These are phyloP conservation scores for Tricholoma sp. DNA, from an alignment of 768 basidiomycete genomes.

Conservation along the genomic window DNA sequence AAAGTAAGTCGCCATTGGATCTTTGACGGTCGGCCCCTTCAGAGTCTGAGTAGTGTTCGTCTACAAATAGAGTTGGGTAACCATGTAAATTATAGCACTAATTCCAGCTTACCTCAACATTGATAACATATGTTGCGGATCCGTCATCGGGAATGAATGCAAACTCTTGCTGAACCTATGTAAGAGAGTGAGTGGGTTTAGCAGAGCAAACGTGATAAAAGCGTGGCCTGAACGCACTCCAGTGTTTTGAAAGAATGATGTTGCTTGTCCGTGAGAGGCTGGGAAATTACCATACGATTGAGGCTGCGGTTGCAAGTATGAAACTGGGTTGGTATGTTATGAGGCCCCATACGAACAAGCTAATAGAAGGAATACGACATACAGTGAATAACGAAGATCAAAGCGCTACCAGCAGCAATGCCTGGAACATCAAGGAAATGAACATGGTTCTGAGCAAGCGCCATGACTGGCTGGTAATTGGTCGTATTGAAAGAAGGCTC, in stretches of 20 bases:
- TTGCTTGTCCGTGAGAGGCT: constrained; percentile 57
- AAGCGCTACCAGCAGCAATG: constrained; percentile 59
- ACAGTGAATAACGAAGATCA: constrained; percentile 90
- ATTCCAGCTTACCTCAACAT: constrained; percentile 47
- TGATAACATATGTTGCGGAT: constrained; percentile 65
- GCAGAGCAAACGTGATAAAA: neutral
- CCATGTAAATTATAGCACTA: neutral
- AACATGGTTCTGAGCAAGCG: constrained; percentile 82
- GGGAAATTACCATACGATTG: constrained; percentile 70
- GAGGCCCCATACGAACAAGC: neutral
- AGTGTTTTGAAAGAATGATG: constrained; percentile 59
- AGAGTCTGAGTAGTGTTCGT: constrained; percentile 61
- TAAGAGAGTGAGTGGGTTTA: neutral
- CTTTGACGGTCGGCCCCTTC: constrained; percentile 55
- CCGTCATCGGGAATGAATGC: constrained; percentile 74
- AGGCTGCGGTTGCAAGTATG: constrained; percentile 70
- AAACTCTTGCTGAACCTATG: constrained; percentile 64
- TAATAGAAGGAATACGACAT: constrained; percentile 20
- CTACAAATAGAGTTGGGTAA: constrained; percentile 23
- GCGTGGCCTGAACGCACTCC: constrained; percentile 40
- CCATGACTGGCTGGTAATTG: constrained; percentile 69
- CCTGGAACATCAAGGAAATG: constrained; percentile 75
- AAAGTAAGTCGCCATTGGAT: constrained; percentile 57
- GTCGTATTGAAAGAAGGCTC: constrained; percentile 47
- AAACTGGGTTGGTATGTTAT: constrained; percentile 41